These are phyloP conservation scores for Dactylis glomerata DNA, from an alignment of 176 grass and related monocot species.

Conservation along the genomic window DNA sequence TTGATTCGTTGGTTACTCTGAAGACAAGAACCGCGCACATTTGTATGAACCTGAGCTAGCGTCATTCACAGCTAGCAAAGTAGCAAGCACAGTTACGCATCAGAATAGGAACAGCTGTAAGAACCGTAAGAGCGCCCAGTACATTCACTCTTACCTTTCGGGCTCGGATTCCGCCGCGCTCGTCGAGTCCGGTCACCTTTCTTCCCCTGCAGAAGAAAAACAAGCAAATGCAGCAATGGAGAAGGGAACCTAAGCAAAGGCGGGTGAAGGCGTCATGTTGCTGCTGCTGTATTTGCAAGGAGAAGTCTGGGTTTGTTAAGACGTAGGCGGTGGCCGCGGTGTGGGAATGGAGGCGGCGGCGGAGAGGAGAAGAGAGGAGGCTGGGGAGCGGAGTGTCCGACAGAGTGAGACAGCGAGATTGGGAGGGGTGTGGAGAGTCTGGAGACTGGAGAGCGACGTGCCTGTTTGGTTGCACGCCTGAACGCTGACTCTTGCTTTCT, in stretches of 20 bases:
- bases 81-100: background rate
- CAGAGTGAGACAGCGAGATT: background rate
- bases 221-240: background rate
- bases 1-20: background rate
- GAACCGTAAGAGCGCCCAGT: background rate
- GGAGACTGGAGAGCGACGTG: background rate
- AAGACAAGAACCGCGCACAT: background rate
- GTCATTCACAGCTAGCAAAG: background rate
- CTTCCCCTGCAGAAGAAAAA: background rate
- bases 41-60: background rate
- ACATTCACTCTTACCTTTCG: background rate
- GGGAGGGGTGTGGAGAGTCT: background rate
- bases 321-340: background rate
- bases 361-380: background rate
- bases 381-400: background rate
- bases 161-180: background rate
- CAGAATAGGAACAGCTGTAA: background rate
- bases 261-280: background rate
- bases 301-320: background rate
- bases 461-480: background rate
- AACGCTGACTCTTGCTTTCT: background rate
- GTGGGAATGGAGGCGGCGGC: background rate
- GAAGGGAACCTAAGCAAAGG: background rate
- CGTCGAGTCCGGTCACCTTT: background rate
- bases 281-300: background rate